A percentile compares a stretch with the other conserved stretches of the same genome.
Conservation (phyloP, 2,329 filamentous ascomycete genomes). For the Diaporthe destruens region DNA sequence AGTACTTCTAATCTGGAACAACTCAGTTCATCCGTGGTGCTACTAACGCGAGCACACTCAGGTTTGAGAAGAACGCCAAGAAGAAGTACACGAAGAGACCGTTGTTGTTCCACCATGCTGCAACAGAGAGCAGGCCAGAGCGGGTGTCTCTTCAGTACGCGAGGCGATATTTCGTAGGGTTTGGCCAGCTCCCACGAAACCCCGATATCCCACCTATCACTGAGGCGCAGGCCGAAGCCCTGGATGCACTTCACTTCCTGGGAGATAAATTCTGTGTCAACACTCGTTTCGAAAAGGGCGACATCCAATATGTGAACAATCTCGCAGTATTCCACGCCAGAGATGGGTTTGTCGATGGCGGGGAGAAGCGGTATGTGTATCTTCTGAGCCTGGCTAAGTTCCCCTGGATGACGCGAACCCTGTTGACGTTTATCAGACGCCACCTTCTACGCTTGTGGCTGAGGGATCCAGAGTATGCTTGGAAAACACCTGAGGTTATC, state of each 20-base stretch:
- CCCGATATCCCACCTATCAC: constrained; percentile 67
- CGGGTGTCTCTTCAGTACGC: constrained; percentile 72
- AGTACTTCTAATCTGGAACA: constrained; percentile 52
- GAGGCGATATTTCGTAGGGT: constrained; percentile 70
- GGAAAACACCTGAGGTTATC: constrained; percentile 60
- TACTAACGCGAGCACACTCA: constrained; percentile 50
- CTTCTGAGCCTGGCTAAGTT: constrained; percentile 50
- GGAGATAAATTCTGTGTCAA: constrained; percentile 60
- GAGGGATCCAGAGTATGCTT: constrained; percentile 61
- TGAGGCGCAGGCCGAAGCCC: constrained; percentile 65
- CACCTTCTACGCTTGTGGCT: constrained; percentile 65
- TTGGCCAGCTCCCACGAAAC: constrained; percentile 65
- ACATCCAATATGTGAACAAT: constrained; percentile 69
- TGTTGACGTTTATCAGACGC: constrained; percentile 53
- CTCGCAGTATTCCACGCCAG: constrained; percentile 66
- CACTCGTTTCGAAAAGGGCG: constrained; percentile 62
- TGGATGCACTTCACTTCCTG: constrained; percentile 64
- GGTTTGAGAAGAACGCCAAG: constrained; percentile 61
- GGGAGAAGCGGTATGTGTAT: constrained; percentile 57
- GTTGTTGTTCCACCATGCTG: constrained; percentile 67
- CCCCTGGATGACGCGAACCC: constrained; percentile 55
- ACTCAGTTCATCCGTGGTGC: constrained; percentile 52
- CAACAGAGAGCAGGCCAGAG: constrained; percentile 59
- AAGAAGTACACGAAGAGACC: constrained; percentile 63
- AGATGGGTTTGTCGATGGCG: constrained; percentile 60